These are phyloP conservation scores for Hericium alpestre DNA, from an alignment of 768 basidiomycete species.

Conservation along the genomic window DNA sequence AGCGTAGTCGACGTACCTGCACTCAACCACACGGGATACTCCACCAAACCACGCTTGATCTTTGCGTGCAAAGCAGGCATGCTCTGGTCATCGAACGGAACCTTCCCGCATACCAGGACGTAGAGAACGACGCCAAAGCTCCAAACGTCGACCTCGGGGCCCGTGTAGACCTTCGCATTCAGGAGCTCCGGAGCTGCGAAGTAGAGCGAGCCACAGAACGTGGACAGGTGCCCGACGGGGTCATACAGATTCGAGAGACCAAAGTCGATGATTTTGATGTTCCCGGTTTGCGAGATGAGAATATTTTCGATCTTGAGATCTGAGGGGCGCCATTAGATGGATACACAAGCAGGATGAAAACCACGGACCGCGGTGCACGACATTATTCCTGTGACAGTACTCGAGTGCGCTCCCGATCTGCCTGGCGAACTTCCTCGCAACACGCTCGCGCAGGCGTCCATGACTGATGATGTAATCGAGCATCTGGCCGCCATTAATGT, in stretches of 20 bases:
- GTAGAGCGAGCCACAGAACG: constrained; percentile 96
- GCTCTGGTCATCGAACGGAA: constrained; percentile 97
- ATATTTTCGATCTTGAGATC: constrained; percentile 99
- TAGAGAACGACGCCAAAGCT: constrained; percentile 98
- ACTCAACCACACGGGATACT: constrained; percentile 95
- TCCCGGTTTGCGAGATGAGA: constrained; percentile 94
- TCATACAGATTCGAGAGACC: constrained; percentile 94
- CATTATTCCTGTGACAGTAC: constrained; percentile 95
- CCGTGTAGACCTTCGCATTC: constrained; percentile 93
- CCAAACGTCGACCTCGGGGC: constrained; percentile 98
- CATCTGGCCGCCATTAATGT: constrained; percentile 99
- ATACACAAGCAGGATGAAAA: constrained; percentile 3
- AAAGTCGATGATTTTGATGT: constrained; percentile 99
- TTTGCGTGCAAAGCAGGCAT: constrained; percentile 99
- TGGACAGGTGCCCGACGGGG: constrained; percentile 70
- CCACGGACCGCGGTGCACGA: constrained; percentile 79
- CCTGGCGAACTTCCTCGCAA: constrained; percentile 93
- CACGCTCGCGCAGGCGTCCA: constrained; percentile 87
- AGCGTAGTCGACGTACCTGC: constrained; percentile 46
- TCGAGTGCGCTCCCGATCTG: constrained; percentile 95
- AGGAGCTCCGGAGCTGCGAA: constrained; percentile 97
- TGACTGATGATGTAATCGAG: constrained; percentile 99
- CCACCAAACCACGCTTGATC: constrained; percentile 94
- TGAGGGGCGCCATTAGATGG: constrained; percentile 13
- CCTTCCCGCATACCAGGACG: constrained; percentile 95